Percentiles rank a stretch among this genome's conserved stretches.
Conservation (phyloP, 2,329 filamentous ascomycete species). For the Fusarium compactum region DNA sequence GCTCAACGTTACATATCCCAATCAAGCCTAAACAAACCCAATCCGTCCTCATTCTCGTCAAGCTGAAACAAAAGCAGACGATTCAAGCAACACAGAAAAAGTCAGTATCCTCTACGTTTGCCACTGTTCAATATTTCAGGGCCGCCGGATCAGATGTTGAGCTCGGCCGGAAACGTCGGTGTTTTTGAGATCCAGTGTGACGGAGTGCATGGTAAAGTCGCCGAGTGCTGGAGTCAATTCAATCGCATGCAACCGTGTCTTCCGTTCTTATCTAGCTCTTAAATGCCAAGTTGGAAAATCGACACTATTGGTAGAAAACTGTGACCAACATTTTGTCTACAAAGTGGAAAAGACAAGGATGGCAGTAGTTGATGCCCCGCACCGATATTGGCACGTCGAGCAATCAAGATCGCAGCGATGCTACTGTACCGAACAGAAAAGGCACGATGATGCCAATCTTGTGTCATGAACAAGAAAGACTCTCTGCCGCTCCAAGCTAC, state of each 20-base stretch:
- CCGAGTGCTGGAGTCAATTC: neutral
- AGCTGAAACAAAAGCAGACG: conserved; percentile 31
- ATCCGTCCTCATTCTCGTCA: conserved; percentile 31
- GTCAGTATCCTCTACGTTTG: conserved; percentile 7
- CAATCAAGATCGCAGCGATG: conserved; percentile 35
- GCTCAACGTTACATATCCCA: conserved; percentile 34
- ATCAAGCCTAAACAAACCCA: conserved; percentile 4
- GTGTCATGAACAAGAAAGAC: conserved; percentile 42
- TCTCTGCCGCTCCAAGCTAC: conserved; percentile 29
- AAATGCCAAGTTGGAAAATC: neutral
- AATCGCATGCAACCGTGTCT: neutral
- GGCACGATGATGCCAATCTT: conserved; percentile 45
- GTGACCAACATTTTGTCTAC: conserved; percentile 7
- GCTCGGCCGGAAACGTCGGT: conserved; percentile 46
- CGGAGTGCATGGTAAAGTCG: conserved; percentile 12
- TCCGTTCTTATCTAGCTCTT: neutral
- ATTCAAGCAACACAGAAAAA: conserved; percentile 12
- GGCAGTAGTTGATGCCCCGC: conserved; percentile 40
- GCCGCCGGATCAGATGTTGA: conserved; percentile 30
- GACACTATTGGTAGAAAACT: conserved; percentile 8
- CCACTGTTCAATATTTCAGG: conserved; percentile 4
- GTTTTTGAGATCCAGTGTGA: conserved; percentile 28
- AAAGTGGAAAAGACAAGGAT: conserved; percentile 40
- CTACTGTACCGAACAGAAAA: conserved; percentile 29
- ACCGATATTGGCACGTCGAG: conserved; percentile 40